phyloP scores from a whole-genome alignment of 2,329 filamentous ascomycete species.

The Rhytidhysteron rufulum region DNA sequence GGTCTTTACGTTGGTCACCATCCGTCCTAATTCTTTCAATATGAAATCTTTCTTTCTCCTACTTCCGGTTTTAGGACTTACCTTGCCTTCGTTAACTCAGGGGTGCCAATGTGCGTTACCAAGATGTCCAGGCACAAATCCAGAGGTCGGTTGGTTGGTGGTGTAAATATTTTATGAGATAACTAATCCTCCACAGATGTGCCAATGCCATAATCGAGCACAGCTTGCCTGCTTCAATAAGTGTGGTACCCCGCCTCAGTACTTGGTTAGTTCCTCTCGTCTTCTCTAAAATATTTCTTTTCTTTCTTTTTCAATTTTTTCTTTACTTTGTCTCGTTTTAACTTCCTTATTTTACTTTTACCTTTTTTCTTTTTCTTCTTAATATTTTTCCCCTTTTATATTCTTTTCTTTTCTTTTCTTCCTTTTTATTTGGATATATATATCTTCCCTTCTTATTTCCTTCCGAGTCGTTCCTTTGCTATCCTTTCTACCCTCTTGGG shows the following conservation, averaged over 20 bases:
- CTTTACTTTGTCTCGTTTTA: too few species aligned
- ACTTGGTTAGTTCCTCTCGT: too few species aligned
- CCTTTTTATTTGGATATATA: too few species aligned
- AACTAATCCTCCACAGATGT: background rate
- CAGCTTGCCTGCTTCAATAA: background rate
- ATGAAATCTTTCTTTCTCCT: slow-evolving; percentile 20
- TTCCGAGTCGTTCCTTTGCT: too few species aligned
- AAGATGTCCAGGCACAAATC: slow-evolving; percentile 16
- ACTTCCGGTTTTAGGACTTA: slow-evolving; percentile 14
- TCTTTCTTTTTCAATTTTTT: too few species aligned
- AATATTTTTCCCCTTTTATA: too few species aligned
- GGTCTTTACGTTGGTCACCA: background rate
- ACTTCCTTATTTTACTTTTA: too few species aligned
- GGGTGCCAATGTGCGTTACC: slow-evolving; percentile 22
- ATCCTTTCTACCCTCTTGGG: too few species aligned
- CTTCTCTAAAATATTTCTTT: too few species aligned
- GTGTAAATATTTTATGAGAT: background rate
- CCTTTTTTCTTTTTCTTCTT: too few species aligned
- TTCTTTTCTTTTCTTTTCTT: too few species aligned
- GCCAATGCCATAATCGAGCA: background rate
- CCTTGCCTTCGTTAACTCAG: slow-evolving; percentile 9
- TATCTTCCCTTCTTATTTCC: too few species aligned
- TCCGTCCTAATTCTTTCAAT: background rate
- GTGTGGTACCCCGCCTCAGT: background rate
- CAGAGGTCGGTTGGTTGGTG: background rate